Conservation (phyloP, 352 stramenopile species). For the Globisporangium camurandrum region DNA sequence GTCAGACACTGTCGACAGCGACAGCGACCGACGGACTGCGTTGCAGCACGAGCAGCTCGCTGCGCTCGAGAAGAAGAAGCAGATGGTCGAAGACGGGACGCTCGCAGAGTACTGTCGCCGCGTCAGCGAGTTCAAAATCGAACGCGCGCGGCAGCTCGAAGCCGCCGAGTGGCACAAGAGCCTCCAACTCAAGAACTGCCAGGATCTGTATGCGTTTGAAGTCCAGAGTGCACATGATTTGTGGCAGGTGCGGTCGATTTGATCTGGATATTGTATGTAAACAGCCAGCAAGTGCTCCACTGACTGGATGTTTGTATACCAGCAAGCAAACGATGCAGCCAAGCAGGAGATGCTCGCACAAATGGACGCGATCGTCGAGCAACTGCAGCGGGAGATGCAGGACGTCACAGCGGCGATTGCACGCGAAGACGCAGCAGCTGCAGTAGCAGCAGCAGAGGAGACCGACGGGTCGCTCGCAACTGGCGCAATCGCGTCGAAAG, state of each 20-base stretch:
- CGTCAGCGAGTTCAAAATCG: constrained; percentile 79
- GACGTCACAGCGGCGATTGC: constrained; percentile 21
- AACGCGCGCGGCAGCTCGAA: constrained; percentile 64
- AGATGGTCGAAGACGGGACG: constrained; percentile 79
- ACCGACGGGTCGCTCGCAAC: neutral
- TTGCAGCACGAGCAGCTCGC: constrained; percentile 46
- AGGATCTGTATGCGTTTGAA: constrained; percentile 75
- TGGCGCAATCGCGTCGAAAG: constrained; percentile 9
- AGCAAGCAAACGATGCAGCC: constrained; percentile 46
- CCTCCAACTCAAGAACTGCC: constrained; percentile 76
- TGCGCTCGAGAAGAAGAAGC: constrained; percentile 77
- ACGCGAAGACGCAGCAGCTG: constrained; percentile 7
- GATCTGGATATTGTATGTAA: neutral
- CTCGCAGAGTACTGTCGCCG: constrained; percentile 76
- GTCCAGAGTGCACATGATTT: constrained; percentile 63
- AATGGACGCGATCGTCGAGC: constrained; percentile 34
- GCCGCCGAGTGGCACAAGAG: constrained; percentile 76
- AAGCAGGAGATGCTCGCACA: constrained; percentile 45
- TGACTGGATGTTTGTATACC: neutral
- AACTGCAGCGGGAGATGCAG: constrained; percentile 42
- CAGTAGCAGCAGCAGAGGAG: neutral
- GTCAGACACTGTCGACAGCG: neutral
- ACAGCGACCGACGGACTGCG: constrained; percentile 21
- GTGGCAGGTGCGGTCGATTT: constrained; percentile 22
- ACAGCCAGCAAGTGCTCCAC: too few relatives aligned